phyloP scores from a whole-genome alignment of 352 stramenopile species.

The Phytophthora pinifolia region DNA sequence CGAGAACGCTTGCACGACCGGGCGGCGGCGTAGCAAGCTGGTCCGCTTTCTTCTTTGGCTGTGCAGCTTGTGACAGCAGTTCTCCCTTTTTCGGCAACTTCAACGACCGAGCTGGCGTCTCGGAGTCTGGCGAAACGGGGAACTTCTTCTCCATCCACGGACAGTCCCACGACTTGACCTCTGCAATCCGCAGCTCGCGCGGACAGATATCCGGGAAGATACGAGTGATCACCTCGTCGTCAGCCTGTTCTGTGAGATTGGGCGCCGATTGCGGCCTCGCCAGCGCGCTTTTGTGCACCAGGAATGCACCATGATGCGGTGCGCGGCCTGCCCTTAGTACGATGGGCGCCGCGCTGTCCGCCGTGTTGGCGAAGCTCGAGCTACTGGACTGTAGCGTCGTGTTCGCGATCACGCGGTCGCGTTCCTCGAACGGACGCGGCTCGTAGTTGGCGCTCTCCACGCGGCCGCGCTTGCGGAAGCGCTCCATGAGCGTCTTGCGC shows the following conservation, averaged over 20 bases:
- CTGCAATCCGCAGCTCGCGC: constrained; percentile 73
- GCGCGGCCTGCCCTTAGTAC: constrained; percentile 13
- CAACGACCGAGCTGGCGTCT: constrained; percentile 1
- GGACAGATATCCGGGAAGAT: constrained; percentile 85
- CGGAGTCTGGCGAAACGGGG: constrained; percentile 9
- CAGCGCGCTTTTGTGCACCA: constrained; percentile 21
- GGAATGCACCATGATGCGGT: constrained; percentile 22
- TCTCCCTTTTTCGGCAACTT: constrained; percentile 7
- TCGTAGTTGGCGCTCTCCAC: constrained; percentile 68
- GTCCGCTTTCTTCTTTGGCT: not conserved
- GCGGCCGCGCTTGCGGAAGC: constrained; percentile 60
- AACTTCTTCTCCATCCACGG: constrained; percentile 63
- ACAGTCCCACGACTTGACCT: constrained; percentile 83
- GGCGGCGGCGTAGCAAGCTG: not conserved
- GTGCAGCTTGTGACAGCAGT: constrained; percentile 5
- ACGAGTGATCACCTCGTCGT: constrained; percentile 56
- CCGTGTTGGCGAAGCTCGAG: constrained; percentile 27
- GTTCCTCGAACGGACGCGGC: constrained; percentile 3
- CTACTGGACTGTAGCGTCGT: constrained; percentile 13
- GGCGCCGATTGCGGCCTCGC: constrained; percentile 21
- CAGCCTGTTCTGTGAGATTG: constrained; percentile 32
- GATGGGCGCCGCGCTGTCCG: constrained; percentile 5
- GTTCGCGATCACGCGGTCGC: not conserved
- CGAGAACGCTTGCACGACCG: not conserved
- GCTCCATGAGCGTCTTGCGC: constrained; percentile 43